These are phyloP conservation scores for Pseudisothecium myosuroides DNA, from an alignment of 225 moss, liverwort and hornwort genomes.

Conservation along the genomic window DNA sequence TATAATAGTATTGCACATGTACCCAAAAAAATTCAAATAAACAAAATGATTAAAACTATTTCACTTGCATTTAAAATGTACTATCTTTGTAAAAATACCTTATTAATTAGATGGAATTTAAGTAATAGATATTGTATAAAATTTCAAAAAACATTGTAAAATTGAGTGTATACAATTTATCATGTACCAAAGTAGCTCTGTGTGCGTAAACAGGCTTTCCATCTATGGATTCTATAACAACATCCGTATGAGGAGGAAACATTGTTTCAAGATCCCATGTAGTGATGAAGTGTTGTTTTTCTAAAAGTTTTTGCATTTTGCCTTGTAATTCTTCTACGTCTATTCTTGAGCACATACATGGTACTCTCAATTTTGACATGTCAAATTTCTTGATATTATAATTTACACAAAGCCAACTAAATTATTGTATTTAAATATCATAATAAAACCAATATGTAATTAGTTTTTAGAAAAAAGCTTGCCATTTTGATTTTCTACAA, in stretches of 20 bases:
- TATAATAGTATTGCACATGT: not conserved
- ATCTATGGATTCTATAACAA: not conserved
- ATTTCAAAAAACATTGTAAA: not conserved
- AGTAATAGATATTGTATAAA: not conserved
- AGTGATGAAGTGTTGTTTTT: conserved; percentile 18
- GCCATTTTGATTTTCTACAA: accelerated
- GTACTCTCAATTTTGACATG: not conserved
- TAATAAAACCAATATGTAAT: not conserved
- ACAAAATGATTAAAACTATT: not conserved
- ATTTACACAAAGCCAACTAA: not conserved
- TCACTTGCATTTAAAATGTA: not conserved
- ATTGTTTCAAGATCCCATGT: conserved; percentile 22
- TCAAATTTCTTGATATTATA: not conserved
- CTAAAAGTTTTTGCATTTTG: conserved; percentile 11
- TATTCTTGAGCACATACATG: conserved; percentile 2
- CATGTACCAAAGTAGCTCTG: conserved; percentile 4
- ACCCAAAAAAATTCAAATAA: not conserved
- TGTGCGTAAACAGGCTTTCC: conserved; percentile 16
- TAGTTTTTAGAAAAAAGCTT: too few relatives aligned
- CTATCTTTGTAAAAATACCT: too few relatives aligned
- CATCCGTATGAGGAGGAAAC: conserved; percentile 11
- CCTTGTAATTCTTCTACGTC: conserved; percentile 12
- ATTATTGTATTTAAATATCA: not conserved
- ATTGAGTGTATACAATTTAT: not conserved
- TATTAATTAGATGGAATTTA: not conserved